Base-by-base conservation (phyloP, 805 yeast genomes). In the Candida manassasensis region DNA sequence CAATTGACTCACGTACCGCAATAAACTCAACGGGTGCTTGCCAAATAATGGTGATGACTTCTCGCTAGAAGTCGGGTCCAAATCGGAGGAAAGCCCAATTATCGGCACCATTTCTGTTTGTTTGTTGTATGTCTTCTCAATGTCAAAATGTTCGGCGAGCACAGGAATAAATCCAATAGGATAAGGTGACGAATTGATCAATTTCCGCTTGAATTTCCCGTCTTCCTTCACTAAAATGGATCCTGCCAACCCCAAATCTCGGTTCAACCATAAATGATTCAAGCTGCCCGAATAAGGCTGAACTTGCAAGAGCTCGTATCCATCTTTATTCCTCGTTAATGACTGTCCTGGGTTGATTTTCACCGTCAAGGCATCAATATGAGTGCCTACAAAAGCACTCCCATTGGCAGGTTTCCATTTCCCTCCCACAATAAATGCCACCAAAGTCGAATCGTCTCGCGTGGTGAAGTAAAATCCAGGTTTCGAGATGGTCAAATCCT, bases 301-400 rank as follows among this genome's bases (percentile, higher is more conserved):
- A 10, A 65, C 69, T 1, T 69, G 69, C 21, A 67, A 48, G 14
- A 55, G 35, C 13, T 61, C 58, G 41, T 62, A 67, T 4, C 68
- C 69, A 25, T 52, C 52, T 10, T 39, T 36, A 7, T 61, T 50
- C 8, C 37, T 40, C 19, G 44, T 46, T 22, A 42, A 38, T 37
- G 47, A 42, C 2, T 38, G 38, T 4, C 35, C 33, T 1, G 68
- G 66, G 35, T 61, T 60, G n/a, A 63, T 44, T 27, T 57, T 57
- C 19, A 56, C 55, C 1, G 67, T 56, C 19, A 67, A 50, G 1
- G 71, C 57, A 38, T 67, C 71, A 26, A 60, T 55, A 40, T 66
- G 73, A 14, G 79, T 61, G 3, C 85, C 90, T 40, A 81, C 71
- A 35, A 77, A 69, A 32, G 85, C 90, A 1, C 79, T 77, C 36